phyloP scores from a whole-genome alignment of 1,284 basidiomycete species.

The Mycosarcoma mackinlayi region DNA sequence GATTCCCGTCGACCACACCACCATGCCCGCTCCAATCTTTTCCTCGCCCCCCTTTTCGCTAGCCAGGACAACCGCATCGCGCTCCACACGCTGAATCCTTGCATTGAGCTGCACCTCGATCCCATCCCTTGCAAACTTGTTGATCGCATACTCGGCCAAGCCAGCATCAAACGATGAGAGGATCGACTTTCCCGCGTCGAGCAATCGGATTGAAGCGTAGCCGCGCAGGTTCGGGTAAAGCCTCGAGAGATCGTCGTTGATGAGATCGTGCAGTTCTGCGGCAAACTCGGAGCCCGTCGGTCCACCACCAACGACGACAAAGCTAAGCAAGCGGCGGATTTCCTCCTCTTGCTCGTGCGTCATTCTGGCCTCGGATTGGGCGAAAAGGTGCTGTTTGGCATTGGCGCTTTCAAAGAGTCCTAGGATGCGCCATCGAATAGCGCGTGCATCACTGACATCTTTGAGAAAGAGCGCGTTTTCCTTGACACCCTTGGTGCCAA shows the following conservation, averaged over 20 bases:
- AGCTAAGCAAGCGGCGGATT: conserved; percentile 22
- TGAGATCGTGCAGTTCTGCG: conserved; percentile 85
- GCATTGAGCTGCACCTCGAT: conserved; percentile 31
- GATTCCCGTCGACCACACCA: conserved; percentile 86
- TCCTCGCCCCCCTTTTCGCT: background rate
- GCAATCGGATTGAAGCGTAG: conserved; percentile 31
- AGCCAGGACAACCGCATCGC: conserved; percentile 8
- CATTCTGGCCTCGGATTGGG: conserved; percentile 75
- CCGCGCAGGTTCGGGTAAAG: conserved; percentile 66
- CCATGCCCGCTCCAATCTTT: conserved; percentile 72
- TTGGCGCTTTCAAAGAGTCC: conserved; percentile 84
- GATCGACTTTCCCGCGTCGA: conserved; percentile 61
- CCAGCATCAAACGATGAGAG: conserved; percentile 60
- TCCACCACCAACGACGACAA: conserved; percentile 54
- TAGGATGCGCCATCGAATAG: conserved; percentile 79
- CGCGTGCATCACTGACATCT: conserved; percentile 82
- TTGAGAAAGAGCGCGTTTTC: conserved; percentile 73
- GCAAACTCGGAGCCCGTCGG: conserved; percentile 54
- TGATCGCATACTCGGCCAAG: conserved; percentile 58
- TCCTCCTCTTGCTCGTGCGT: conserved; percentile 72
- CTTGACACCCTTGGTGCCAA: conserved; percentile 71
- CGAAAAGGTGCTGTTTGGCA: conserved; percentile 3
- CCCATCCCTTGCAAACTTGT: conserved; percentile 54
- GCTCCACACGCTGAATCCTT: conserved; percentile 32
- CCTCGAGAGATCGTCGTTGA: conserved; percentile 73